phyloP scores from a whole-genome alignment of 345 rosid species.

The Linum usitatissimum region DNA sequence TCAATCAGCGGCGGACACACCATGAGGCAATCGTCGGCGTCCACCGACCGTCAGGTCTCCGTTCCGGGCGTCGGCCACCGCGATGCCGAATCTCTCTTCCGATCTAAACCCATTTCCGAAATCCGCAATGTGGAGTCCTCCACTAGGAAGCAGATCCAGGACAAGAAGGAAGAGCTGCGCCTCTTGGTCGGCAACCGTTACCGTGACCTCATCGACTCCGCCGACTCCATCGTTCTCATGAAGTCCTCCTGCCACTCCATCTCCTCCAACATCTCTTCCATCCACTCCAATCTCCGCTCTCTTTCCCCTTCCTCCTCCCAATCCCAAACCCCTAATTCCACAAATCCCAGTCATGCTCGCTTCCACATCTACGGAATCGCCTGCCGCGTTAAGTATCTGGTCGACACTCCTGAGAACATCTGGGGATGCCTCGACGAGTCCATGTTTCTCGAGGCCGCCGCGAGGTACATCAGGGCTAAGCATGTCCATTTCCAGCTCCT shows the following conservation, averaged over 20 bases:
- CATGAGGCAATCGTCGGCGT: conserved; percentile 34
- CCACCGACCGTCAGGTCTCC: conserved; percentile 32
- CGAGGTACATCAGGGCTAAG: conserved; percentile 69
- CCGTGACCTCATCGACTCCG: conserved; percentile 91
- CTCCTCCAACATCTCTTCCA: conserved; percentile 49
- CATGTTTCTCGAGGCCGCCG: conserved; percentile 80
- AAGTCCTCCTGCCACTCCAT: conserved; percentile 70
- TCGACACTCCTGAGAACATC: conserved; percentile 87
- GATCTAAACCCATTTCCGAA: conserved; percentile 59
- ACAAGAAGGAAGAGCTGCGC: conserved; percentile 91
- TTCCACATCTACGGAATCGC: conserved; percentile 57
- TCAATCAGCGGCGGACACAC: neutral
- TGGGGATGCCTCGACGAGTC: conserved; percentile 95
- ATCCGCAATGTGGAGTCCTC: conserved; percentile 66
- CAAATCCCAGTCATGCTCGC: conserved; percentile 22
- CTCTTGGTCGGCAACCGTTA: conserved; percentile 83
- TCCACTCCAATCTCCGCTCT: conserved; percentile 46
- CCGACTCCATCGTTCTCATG: conserved; percentile 84
- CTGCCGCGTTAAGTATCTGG: conserved; percentile 81
- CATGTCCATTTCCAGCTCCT: conserved; percentile 53
- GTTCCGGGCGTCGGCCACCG: conserved; percentile 42
- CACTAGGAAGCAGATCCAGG: conserved; percentile 69
- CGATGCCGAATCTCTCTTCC: conserved; percentile 83
- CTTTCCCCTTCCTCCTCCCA: conserved; percentile 50
- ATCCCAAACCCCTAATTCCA: conserved; percentile 39